phyloP scores from a whole-genome alignment of 345 rosid species.

The Isatis tinctoria region DNA sequence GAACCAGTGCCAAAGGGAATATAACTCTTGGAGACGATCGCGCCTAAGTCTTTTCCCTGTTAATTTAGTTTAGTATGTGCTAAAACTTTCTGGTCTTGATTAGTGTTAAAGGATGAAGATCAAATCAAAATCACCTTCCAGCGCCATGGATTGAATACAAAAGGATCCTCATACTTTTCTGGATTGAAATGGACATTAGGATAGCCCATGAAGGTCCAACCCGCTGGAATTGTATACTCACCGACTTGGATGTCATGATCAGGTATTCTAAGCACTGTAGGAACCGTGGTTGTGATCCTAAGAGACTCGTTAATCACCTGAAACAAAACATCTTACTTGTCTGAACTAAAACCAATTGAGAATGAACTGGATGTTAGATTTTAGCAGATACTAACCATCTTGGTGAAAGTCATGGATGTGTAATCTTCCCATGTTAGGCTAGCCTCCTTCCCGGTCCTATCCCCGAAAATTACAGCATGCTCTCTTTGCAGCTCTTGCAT shows the following conservation, averaged over 20 bases:
- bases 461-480: neutral
- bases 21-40: neutral
- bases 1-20: conserved; percentile 18
- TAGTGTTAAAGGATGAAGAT: neutral
- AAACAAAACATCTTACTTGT: neutral
- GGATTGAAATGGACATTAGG: conserved; percentile 12
- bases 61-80: no score
- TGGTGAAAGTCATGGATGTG: neutral
- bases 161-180: conserved; percentile 10
- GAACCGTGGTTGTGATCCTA: neutral
- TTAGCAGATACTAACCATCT: neutral
- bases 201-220: conserved; percentile 15
- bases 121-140: conserved; percentile 15
- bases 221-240: conserved; percentile 11
- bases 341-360: no score
- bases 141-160: conserved; percentile 24
- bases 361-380: no score
- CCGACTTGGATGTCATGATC: neutral
- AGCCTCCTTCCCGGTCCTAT: neutral
- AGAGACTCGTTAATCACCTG: neutral
- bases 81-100: neutral
- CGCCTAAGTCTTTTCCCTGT: neutral
- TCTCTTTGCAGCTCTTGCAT: neutral
- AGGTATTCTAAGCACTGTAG: neutral
- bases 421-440: neutral